These are phyloP conservation scores for Olyra latifolia DNA, from an alignment of 176 grass and related monocot species.

Conservation along the genomic window DNA sequence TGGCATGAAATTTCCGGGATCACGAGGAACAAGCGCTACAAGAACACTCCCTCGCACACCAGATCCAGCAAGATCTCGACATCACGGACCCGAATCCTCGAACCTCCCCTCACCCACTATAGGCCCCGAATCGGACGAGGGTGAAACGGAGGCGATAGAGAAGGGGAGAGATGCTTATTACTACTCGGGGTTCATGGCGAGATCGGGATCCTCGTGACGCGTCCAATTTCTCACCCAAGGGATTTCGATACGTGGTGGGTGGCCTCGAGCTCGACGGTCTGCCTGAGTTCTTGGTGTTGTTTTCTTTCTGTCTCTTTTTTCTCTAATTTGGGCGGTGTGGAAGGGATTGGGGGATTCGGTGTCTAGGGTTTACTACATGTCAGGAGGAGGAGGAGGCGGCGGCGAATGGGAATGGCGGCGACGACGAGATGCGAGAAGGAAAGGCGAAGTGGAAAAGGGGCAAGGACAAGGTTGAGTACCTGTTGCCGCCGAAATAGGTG, in stretches of 20 bases:
- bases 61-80: constrained; percentile 24
- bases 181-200: constrained; percentile 70
- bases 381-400: no score
- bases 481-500: no score
- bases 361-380: no score
- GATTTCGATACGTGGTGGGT: background rate
- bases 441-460: no score
- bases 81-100: background rate
- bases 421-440: no score
- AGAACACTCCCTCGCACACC: background rate
- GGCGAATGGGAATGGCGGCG: no score
- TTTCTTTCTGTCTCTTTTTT: no score
- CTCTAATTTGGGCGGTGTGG: no score
- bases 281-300: no score
- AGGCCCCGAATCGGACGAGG: background rate
- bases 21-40: background rate
- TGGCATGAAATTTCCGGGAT: background rate
- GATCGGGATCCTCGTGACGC: constrained; percentile 5
- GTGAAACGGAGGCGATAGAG: constrained; percentile 2
- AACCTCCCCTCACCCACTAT: background rate
- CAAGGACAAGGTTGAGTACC: no score
- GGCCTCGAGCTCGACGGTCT: no score
- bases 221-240: background rate
- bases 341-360: no score
- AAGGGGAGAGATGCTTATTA: constrained; percentile 33